Evolutionary conservation across 176 grass and related monocot genomes (phyloP).

Genomic region (Aegilops sharonensis): DNA sequence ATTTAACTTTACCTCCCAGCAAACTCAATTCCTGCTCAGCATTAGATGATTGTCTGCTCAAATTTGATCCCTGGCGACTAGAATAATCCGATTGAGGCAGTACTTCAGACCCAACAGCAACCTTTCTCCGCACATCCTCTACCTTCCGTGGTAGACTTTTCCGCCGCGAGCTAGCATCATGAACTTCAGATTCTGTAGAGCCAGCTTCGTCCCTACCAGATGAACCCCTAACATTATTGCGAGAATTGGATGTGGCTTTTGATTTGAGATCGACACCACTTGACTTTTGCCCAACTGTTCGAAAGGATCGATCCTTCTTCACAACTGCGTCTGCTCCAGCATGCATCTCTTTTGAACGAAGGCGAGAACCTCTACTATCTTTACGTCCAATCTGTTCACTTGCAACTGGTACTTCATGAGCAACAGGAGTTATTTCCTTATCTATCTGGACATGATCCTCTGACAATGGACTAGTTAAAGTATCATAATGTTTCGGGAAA

Average conservation of each 20-base stretch:
- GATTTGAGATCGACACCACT: slow-evolving; percentile 40
- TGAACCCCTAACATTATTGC: slow-evolving; percentile 38
- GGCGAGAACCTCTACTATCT: slow-evolving; percentile 34
- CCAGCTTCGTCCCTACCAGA: slow-evolving; percentile 29
- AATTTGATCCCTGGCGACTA: slow-evolving; percentile 36
- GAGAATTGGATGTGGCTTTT: slow-evolving; percentile 43
- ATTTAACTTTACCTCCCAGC: slow-evolving; percentile 28
- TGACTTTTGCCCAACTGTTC: slow-evolving; percentile 45
- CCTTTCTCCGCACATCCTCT: slow-evolving; percentile 45
- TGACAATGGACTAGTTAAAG: not conserved
- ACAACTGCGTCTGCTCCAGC: slow-evolving; percentile 30
- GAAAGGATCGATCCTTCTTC: slow-evolving; percentile 32
- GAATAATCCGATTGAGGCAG: slow-evolving; percentile 38
- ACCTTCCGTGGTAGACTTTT: slow-evolving; percentile 39
- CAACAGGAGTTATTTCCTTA: slow-evolving; percentile 27
- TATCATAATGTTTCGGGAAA: slow-evolving; percentile 29
- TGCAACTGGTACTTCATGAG: slow-evolving; percentile 34
- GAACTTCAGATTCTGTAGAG: slow-evolving; percentile 41
- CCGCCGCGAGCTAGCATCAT: slow-evolving; percentile 31
- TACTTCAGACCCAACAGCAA: slow-evolving; percentile 29
- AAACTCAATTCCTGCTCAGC: slow-evolving; percentile 44
- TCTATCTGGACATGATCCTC: slow-evolving; percentile 35
- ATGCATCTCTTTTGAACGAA: slow-evolving; percentile 40
- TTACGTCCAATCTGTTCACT: slow-evolving; percentile 35
- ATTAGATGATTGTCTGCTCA: slow-evolving; percentile 43